These are phyloP conservation scores for Sclerotinia glacialis DNA, from an alignment of 2,329 filamentous ascomycete species.

Conservation along the genomic window DNA sequence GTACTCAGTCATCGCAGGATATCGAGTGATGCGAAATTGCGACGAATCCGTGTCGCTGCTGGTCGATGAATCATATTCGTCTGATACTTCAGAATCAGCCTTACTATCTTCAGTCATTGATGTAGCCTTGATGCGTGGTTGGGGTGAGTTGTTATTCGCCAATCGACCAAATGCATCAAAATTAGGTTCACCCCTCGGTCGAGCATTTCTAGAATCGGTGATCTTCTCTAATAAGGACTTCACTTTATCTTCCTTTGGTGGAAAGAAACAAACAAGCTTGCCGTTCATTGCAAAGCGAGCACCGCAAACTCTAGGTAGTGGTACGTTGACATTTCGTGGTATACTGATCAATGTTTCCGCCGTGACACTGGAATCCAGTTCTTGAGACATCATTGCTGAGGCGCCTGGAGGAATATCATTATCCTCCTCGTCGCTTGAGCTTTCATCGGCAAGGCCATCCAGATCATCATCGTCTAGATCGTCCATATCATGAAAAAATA, in stretches of 20 bases:
- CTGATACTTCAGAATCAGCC: constrained; percentile 41
- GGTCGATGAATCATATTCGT: constrained; percentile 36
- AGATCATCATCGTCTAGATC: constrained; percentile 60
- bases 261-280: constrained; percentile 65
- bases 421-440: constrained; percentile 81
- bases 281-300: constrained; percentile 62
- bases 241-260: constrained; percentile 59
- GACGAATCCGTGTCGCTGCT: constrained; percentile 40
- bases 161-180: constrained; percentile 64
- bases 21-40: constrained; percentile 36
- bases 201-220: constrained; percentile 48
- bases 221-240: constrained; percentile 48
- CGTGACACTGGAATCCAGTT: constrained; percentile 53
- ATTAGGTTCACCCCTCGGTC: constrained; percentile 49
- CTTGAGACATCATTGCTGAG: constrained; percentile 58
- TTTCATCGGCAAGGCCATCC: constrained; percentile 64
- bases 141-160: constrained; percentile 48
- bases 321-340: constrained; percentile 52
- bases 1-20: constrained; percentile 34
- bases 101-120: constrained; percentile 41
- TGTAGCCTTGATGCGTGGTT: constrained; percentile 42
- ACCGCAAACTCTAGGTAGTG: constrained; percentile 57
- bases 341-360: constrained; percentile 53
- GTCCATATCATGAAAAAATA: constrained; percentile 55
- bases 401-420: constrained; percentile 40